Base-by-base conservation (phyloP, 306 rosid genomes). In the Astragalus membranaceus region DNA sequence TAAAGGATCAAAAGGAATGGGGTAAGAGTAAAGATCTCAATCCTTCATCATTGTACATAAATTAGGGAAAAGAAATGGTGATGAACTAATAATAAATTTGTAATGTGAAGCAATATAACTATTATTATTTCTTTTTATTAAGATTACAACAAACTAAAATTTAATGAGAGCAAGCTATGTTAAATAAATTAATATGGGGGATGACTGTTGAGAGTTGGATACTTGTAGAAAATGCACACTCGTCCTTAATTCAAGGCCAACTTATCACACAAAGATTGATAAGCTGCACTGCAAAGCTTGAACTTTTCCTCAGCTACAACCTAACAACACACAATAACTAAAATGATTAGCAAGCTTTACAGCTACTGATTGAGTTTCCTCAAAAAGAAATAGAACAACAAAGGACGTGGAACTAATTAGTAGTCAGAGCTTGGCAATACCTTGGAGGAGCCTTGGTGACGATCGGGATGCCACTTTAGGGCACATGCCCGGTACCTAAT, bases 381-480 rank as follows among this genome's bases (percentile, higher is more conserved):
- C 12, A 13, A 10, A 42, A 44, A 15, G 29, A 3, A 51, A 51
- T 12, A 72, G 51, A 65, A 32, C 23, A 58, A n/a, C 44, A 54
- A 65, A 47, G 43, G 23, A 33, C 4, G 14, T 23, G 46, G 62
- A 67, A 57, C 8, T 7, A 48, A 33, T 32, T 37, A 47, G 32
- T 11, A 1, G 26, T 65, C 32, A 60, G 69, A 62, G 41, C 49
- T 62, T 44, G 39, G 64, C 51, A 42, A 67, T 10, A 88, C 96
- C 95, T 89, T 92, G 66, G 90, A 86, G 82, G 90, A 77, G 67
- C 96, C 93, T 36, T 82, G 93, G 73, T 92, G 96, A 8, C 98
- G 98, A 81, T 92, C 93, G 1, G 98, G 98, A 78, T 92, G 98
- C 96, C 96, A 92, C 79, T 90, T 90, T 35, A 89, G 75, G 5